These are phyloP conservation scores for Penicillium alfredii DNA, from an alignment of 495 filamentous ascomycete genomes.

Conservation along the genomic window DNA sequence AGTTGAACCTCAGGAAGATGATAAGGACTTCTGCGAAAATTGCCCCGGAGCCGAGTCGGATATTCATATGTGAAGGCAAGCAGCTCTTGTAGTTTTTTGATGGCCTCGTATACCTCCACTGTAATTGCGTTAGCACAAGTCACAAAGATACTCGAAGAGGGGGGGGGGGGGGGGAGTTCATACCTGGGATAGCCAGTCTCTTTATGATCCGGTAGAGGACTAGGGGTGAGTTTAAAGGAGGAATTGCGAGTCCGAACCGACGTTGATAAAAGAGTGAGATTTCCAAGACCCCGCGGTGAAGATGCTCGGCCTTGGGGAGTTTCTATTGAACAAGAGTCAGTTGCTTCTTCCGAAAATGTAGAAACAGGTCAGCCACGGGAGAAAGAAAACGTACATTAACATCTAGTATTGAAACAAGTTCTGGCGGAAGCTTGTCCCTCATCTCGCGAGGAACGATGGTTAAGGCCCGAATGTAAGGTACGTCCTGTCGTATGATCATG, in stretches of 20 bases:
- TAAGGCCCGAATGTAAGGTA: constrained; percentile 41
- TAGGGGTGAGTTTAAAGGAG: constrained; percentile 61
- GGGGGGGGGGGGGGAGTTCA: constrained; percentile 12
- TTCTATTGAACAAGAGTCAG: too few species aligned
- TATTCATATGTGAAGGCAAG: constrained; percentile 54
- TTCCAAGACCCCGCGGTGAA: constrained; percentile 59
- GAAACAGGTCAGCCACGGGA: neutral
- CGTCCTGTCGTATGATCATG: constrained; percentile 40
- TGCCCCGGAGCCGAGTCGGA: constrained; percentile 28
- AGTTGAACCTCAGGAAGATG: constrained; percentile 68
- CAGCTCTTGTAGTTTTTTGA: constrained; percentile 51
- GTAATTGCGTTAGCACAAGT: constrained; percentile 10
- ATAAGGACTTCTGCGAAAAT: constrained; percentile 23
- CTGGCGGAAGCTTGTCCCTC: constrained; percentile 55
- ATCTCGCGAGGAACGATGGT: constrained; percentile 57
- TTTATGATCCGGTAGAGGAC: constrained; percentile 64
- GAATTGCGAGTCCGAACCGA: constrained; percentile 65
- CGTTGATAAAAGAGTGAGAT: constrained; percentile 56
- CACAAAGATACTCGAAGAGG: neutral
- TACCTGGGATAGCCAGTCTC: constrained; percentile 73
- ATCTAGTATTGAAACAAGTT: constrained; percentile 53
- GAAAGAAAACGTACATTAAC: constrained; percentile 39
- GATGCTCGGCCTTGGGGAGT: constrained; percentile 43
- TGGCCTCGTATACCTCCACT: constrained; percentile 65
- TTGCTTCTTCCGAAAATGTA: too few species aligned